Evolutionary conservation across 2,329 filamentous ascomycete genomes (phyloP).

Genomic region (Sarocladium brachiariae): DNA sequence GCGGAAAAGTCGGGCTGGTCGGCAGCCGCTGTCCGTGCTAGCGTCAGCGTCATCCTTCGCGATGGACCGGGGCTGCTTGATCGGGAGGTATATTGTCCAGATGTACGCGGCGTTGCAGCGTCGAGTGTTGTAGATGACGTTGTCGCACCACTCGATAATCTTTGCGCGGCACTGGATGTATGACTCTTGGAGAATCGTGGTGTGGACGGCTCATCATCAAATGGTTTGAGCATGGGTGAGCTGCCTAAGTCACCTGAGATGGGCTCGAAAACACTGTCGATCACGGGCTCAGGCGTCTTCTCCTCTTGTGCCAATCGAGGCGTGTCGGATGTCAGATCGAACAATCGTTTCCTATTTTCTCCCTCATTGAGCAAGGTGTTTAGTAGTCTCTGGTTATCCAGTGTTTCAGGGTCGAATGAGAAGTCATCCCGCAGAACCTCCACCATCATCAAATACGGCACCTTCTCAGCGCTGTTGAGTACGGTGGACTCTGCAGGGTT

Average conservation of each 20-base stretch:
- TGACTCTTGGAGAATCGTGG: slow-evolving; percentile 17
- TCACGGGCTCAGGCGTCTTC: slow-evolving; percentile 34
- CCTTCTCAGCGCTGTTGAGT: slow-evolving; percentile 79
- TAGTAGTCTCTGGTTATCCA: slow-evolving; percentile 63
- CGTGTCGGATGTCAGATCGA: slow-evolving; percentile 60
- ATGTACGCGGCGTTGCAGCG: slow-evolving; percentile 59
- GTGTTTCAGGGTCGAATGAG: slow-evolving; percentile 68
- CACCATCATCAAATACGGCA: slow-evolving; percentile 79
- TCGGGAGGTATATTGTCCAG: slow-evolving; percentile 57
- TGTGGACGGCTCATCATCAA: slow-evolving; percentile 38
- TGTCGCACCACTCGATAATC: slow-evolving; percentile 55
- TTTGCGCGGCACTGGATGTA: slow-evolving; percentile 26
- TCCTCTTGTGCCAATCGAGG: slow-evolving; percentile 41
- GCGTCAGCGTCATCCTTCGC: slow-evolving; percentile 55
- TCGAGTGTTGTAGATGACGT: slow-evolving; percentile 53
- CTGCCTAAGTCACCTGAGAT: slow-evolving; percentile 70
- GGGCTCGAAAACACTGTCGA: slow-evolving; percentile 81
- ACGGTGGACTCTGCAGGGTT: slow-evolving; percentile 82
- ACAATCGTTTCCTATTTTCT: slow-evolving; percentile 55
- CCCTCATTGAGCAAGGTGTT: slow-evolving; percentile 50
- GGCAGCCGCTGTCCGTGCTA: slow-evolving; percentile 39
- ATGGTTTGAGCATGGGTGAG: slow-evolving; percentile 59
- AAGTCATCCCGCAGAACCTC: slow-evolving; percentile 78
- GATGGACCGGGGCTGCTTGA: slow-evolving; percentile 57
- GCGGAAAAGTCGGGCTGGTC: slow-evolving; percentile 79